Evolutionary conservation across 345 rosid species (phyloP), one percentile per base, ranked within the genome.

Genomic region (Gossypium stocksii): DNA sequence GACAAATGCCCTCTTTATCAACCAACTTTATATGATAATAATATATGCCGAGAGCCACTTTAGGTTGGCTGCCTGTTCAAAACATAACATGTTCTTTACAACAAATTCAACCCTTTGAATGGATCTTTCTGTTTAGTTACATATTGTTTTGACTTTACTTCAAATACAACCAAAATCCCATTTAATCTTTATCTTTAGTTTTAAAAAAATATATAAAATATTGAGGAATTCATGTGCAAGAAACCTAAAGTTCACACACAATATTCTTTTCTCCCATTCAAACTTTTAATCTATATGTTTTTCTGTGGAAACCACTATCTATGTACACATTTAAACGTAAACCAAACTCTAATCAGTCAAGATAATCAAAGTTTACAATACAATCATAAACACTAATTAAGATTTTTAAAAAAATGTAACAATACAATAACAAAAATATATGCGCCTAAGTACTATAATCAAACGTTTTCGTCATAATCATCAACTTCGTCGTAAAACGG

Each of bases 401-500:
- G 6, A 4, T 27, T 45, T 41, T n/a, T 25, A 9, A 34, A 41
- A 10, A 11, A 14, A 75, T 13, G 20, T 13, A 46, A 70, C 7
- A 75, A 53, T 14, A 79, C 52, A 71, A 58, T 48, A 57, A 10
- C 13, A 20, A 64, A 51, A 57, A 71, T 8, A 19, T 23, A 49
- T 16, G 27, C 62, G 27, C 62, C 71, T 60, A 19, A 58, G 17
- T 70, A 60, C 38, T 67, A 67, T 27, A 49, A 76, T 83, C 82
- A 22, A 16, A 80, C 78, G 23, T 86, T 79, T 13, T 86, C 89
- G 19, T 87, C 92, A 70, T 86, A 86, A 67, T 86, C 87, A 53
- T 61, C 74, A 46, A 89, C 77, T 48, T 82, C 95, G 3, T 77
- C 76, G 69, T 91, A 93, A 87, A 93, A 93, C 0, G 91, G 86